Evolutionary conservation across 2,329 filamentous ascomycete genomes (phyloP).

Genomic region (Falciphora oryzae): DNA sequence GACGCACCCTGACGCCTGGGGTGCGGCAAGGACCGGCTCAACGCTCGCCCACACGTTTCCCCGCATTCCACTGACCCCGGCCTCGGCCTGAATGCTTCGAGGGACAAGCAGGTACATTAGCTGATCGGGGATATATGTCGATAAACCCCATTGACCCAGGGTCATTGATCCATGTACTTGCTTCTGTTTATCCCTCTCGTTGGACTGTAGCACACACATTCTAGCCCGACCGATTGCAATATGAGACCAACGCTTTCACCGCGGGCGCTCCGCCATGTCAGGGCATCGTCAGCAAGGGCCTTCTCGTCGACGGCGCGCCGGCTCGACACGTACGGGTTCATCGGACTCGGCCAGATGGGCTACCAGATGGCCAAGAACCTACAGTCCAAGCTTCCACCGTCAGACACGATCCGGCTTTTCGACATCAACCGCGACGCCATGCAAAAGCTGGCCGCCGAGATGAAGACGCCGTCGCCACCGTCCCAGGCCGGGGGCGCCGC

Average conservation of each 20-base stretch:
- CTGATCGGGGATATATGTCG: background rate
- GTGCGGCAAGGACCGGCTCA: background rate
- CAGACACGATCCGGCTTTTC: constrained; percentile 47
- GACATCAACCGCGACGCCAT: constrained; percentile 49
- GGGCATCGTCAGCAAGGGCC: constrained; percentile 22
- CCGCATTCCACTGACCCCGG: background rate
- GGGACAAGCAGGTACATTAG: background rate
- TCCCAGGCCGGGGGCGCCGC: constrained; percentile 38
- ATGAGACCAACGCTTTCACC: constrained; percentile 2
- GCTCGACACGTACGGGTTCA: constrained; percentile 51
- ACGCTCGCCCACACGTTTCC: background rate
- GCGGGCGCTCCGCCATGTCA: constrained; percentile 7
- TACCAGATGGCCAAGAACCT: constrained; percentile 60
- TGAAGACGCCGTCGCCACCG: constrained; percentile 23
- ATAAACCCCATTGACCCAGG: background rate
- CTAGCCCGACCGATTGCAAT: no score
- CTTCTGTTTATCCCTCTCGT: background rate
- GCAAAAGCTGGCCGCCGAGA: constrained; percentile 41
- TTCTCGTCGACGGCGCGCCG: constrained; percentile 44
- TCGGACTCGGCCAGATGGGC: constrained; percentile 58
- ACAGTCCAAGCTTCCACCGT: constrained; percentile 46
- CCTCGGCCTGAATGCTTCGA: background rate
- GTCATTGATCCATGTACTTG: background rate
- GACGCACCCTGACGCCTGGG: background rate
- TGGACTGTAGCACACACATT: background rate